phyloP scores from a whole-genome alignment of 2,329 filamentous ascomycete species.

The Dactylellina cionopaga region DNA sequence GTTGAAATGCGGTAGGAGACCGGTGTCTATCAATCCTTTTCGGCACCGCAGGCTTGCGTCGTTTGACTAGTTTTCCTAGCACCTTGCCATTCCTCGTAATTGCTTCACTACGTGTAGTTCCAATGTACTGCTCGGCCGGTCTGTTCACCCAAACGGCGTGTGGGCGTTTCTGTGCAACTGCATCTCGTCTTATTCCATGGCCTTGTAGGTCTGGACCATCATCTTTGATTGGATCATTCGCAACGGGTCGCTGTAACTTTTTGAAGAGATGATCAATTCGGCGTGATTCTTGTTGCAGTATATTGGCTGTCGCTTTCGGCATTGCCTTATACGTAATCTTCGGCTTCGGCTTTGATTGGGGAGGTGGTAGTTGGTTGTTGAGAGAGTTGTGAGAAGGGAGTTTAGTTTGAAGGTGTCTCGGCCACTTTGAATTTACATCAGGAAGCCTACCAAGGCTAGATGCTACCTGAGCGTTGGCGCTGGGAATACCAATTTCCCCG shows the following conservation, averaged over 20 bases:
- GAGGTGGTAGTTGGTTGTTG: background rate
- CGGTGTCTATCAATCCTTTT: conserved; percentile 15
- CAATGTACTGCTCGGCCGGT: conserved; percentile 4
- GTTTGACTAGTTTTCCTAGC: background rate
- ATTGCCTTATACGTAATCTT: conserved; percentile 1
- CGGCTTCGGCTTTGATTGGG: background rate
- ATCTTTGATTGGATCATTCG: conserved; percentile 22
- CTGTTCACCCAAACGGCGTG: conserved; percentile 6
- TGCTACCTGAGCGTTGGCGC: background rate
- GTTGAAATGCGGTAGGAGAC: conserved; percentile 26
- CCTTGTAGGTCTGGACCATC: background rate
- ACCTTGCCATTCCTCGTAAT: conserved; percentile 20
- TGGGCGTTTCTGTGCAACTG: background rate
- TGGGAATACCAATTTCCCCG: background rate
- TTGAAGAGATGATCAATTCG: conserved; percentile 26
- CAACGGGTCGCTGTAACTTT: background rate
- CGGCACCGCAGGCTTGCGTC: background rate
- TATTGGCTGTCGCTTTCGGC: conserved; percentile 14
- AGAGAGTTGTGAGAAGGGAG: background rate
- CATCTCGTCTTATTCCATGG: background rate
- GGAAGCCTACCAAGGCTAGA: background rate
- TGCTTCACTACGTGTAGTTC: background rate
- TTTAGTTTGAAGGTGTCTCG: conserved; percentile 29
- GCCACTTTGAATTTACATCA: background rate
- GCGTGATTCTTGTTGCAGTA: background rate